A percentile compares a stretch with the other conserved stretches of the same genome.
These are phyloP conservation scores for Darksidea phi DNA, from an alignment of 495 filamentous ascomycete species.

Conservation along the genomic window DNA sequence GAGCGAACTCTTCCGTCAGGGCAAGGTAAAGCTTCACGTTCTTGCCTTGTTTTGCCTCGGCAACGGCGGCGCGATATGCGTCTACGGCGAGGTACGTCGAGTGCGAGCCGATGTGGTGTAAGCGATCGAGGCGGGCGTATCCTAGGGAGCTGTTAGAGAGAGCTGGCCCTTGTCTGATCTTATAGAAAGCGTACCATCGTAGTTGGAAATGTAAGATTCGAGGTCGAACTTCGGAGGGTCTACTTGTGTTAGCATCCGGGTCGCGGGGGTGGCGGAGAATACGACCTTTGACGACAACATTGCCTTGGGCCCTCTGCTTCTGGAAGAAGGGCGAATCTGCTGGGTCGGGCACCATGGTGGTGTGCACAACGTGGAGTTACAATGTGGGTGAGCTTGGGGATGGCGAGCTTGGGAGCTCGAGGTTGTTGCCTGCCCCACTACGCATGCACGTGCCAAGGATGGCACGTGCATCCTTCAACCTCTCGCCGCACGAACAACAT, in stretches of 20 bases:
- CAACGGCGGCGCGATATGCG: constrained; percentile 72
- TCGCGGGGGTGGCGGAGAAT: not conserved
- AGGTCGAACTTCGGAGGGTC: constrained; percentile 89
- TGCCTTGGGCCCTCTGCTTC: constrained; percentile 7
- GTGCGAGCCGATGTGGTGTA: constrained; percentile 74
- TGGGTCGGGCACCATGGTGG: constrained; percentile 27
- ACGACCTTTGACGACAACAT: constrained; percentile 26
- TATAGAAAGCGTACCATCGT: constrained; percentile 61
- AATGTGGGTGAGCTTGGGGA: no score
- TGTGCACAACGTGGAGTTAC: no score
- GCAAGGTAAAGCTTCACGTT: constrained; percentile 70
- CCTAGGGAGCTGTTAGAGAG: constrained; percentile 47
- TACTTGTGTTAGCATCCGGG: constrained; percentile 39
- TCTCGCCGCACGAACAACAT: no score
- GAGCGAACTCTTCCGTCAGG: constrained; percentile 62
- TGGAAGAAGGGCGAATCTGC: constrained; percentile 33
- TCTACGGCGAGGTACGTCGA: constrained; percentile 77
- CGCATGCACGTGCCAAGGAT: no score
- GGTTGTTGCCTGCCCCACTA: not conserved
- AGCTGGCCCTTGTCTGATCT: constrained; percentile 12
- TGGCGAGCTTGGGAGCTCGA: not conserved
- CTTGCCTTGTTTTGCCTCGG: constrained; percentile 68
- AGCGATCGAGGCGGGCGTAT: constrained; percentile 71
- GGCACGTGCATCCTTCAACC: no score
- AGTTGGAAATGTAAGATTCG: constrained; percentile 88